phyloP scores from a whole-genome alignment of 2,329 filamentous ascomycete genomes.

The Alternaria panax region DNA sequence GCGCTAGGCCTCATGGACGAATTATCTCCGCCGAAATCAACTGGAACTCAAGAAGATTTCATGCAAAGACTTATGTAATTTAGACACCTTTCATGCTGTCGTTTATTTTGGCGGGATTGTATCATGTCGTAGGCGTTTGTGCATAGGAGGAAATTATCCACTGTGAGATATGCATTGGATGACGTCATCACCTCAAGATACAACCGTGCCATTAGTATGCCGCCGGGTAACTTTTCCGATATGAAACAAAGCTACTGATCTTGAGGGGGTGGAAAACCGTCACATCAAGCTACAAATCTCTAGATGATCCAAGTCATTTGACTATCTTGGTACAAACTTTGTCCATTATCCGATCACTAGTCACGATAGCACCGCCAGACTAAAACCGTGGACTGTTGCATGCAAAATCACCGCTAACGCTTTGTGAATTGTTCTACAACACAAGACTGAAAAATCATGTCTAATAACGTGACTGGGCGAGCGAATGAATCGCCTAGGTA shows the following conservation, averaged over 20 bases:
- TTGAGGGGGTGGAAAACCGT: neutral
- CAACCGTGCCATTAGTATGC: neutral
- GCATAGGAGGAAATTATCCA: neutral
- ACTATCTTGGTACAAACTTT: neutral
- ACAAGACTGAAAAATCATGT: neutral
- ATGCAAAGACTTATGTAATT: neutral
- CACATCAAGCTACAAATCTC: neutral
- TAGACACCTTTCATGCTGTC: neutral
- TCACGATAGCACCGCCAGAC: neutral
- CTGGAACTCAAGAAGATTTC: neutral
- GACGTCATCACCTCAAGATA: neutral
- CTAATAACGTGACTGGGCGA: neutral
- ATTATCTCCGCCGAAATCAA: neutral
- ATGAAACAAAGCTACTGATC: neutral
- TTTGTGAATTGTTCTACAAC: neutral
- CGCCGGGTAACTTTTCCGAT: neutral
- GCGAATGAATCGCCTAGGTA: neutral
- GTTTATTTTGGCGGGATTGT: neutral
- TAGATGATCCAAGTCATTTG: neutral
- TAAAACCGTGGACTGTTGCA: too few species aligned
- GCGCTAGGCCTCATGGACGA: neutral
- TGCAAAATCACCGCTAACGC: too few species aligned
- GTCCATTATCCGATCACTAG: neutral
- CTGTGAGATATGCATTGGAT: neutral
- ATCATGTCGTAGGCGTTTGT: neutral